Conservation (phyloP, 805 yeast species). For the Lipomyces kockii region DNA sequence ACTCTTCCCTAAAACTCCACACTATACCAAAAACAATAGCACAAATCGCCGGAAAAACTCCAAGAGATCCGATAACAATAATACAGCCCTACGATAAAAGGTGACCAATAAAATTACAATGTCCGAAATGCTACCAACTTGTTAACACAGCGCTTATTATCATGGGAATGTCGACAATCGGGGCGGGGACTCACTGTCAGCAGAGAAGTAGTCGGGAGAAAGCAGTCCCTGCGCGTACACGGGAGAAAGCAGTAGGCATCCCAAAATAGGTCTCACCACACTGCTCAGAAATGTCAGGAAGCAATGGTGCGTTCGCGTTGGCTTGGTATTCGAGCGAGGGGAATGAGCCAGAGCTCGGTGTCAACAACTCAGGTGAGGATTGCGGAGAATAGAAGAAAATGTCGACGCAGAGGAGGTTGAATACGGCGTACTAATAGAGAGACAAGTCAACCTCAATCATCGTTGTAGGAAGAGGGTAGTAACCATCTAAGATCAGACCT, state of each 20-base stretch:
- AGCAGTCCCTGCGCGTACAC: slow-evolving; percentile 1
- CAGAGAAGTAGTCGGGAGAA: background rate
- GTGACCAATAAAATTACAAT: background rate
- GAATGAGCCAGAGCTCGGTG: slow-evolving; percentile 26
- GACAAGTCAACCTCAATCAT: background rate
- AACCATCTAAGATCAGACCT: background rate
- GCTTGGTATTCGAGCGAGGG: slow-evolving; percentile 18
- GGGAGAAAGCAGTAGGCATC: background rate
- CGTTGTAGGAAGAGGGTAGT: background rate
- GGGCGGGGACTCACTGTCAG: background rate
- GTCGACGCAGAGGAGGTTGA: slow-evolving; percentile 16
- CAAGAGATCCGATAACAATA: background rate
- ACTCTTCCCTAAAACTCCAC: slow-evolving; percentile 3
- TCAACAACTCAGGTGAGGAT: slow-evolving; percentile 28
- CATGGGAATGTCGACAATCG: background rate
- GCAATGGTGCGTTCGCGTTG: background rate
- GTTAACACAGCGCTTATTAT: background rate
- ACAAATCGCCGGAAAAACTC: background rate
- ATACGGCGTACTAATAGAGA: slow-evolving; percentile 11
- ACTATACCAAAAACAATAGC: background rate
- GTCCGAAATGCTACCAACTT: background rate
- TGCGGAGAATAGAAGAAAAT: slow-evolving; percentile 25
- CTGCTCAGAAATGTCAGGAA: slow-evolving; percentile 9
- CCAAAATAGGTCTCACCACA: background rate
- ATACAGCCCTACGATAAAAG: background rate